Conservation (phyloP, 306 rosid species). For the Gastrolobium villosum region DNA sequence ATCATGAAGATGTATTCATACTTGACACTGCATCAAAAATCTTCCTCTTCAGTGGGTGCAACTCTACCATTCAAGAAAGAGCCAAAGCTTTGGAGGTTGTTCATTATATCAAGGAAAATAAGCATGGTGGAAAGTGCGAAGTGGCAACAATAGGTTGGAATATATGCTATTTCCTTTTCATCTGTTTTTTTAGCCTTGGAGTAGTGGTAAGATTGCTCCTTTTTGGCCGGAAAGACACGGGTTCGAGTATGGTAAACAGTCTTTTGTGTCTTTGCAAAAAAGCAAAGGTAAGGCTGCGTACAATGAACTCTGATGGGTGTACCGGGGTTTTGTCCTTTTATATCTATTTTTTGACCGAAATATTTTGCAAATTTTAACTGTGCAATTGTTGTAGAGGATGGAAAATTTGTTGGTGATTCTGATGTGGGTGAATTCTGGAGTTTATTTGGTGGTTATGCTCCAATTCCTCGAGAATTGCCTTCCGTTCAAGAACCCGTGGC, state of each 20-base stretch:
- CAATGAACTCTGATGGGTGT: too few species aligned
- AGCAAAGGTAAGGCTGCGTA: too few species aligned
- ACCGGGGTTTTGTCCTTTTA: background rate
- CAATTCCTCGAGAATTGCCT: slow-evolving; percentile 82
- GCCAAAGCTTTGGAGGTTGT: slow-evolving; percentile 97
- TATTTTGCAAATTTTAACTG: slow-evolving; percentile 42
- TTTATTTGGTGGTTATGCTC: slow-evolving; percentile 98
- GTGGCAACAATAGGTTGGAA: slow-evolving; percentile 91
- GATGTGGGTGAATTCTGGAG: slow-evolving; percentile 98
- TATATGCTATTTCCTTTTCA: slow-evolving; percentile 17
- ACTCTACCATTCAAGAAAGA: slow-evolving; percentile 93
- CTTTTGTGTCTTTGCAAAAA: too few species aligned
- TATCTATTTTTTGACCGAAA: slow-evolving; percentile 36
- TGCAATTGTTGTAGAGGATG: slow-evolving; percentile 82
- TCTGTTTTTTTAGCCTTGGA: background rate
- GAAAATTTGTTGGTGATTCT: slow-evolving; percentile 93
- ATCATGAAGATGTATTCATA: slow-evolving; percentile 89
- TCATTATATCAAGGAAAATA: slow-evolving; percentile 86
- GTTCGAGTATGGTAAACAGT: too few species aligned
- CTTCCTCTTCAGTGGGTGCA: slow-evolving; percentile 94
- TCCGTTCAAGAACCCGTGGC: slow-evolving; percentile 60
- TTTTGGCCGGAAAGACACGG: too few species aligned
- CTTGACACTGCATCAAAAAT: slow-evolving; percentile 92
- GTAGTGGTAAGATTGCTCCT: too few species aligned
- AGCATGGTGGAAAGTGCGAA: slow-evolving; percentile 80